Evolutionary conservation across 2,329 filamentous ascomycete species (phyloP).

Genomic region (Drechslera avenae): DNA sequence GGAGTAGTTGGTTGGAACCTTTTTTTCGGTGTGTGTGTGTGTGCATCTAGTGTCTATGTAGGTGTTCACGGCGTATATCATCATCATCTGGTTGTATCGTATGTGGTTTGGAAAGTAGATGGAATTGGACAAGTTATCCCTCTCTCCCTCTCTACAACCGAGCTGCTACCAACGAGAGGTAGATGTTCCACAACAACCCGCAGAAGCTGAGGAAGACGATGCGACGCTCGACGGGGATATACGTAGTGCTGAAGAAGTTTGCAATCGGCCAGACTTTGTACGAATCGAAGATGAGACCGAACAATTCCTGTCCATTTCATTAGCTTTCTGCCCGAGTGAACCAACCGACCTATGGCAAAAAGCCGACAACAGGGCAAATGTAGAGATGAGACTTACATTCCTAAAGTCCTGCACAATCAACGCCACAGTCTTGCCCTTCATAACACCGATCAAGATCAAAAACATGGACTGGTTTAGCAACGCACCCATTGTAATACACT

Average conservation of each 20-base stretch:
- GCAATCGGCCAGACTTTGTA: constrained; percentile 76
- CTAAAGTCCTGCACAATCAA: constrained; percentile 42
- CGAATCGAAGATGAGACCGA: constrained; percentile 60
- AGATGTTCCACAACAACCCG: constrained; percentile 75
- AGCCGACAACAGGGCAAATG: neutral
- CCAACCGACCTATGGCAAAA: no score
- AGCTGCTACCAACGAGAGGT: constrained; percentile 67
- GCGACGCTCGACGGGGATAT: constrained; percentile 71
- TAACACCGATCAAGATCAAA: constrained; percentile 63
- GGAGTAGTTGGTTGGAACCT: neutral
- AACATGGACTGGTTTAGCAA: constrained; percentile 69
- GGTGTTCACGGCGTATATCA: no score
- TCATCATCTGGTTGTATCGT: neutral
- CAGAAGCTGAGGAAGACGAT: constrained; percentile 74
- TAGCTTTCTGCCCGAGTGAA: neutral
- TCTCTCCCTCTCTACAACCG: constrained; percentile 37
- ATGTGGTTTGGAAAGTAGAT: neutral
- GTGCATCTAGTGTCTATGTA: no score
- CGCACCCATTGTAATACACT: constrained; percentile 67
- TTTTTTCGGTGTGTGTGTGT: neutral
- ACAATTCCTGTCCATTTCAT: constrained; percentile 30
- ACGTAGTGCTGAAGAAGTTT: constrained; percentile 71
- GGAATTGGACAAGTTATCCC: neutral
- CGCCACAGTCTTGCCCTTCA: constrained; percentile 44
- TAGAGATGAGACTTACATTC: constrained; percentile 40